Conservation (phyloP, 2,329 filamentous ascomycete genomes). For the Neophaeococcomyces mojaviensis region DNA sequence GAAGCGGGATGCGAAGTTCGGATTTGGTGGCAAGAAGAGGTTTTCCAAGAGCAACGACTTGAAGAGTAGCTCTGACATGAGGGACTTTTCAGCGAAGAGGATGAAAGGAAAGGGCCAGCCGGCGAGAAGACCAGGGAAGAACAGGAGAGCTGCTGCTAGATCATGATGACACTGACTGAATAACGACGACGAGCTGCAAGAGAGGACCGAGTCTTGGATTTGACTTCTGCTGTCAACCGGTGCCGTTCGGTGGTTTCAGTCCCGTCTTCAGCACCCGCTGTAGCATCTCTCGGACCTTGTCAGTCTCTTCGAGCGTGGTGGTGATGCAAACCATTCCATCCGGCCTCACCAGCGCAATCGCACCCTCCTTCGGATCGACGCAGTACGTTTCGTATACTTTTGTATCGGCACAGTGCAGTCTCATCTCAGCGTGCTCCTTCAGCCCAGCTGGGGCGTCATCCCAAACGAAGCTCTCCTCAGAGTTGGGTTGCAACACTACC, state of each 20-base stretch:
- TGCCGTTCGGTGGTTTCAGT: too few relatives aligned
- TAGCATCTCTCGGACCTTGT: too few relatives aligned
- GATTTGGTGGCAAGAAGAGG: constrained; percentile 92
- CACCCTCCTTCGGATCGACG: constrained; percentile 26
- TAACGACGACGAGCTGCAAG: too few relatives aligned
- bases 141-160: constrained; percentile 33
- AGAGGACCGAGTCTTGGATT: too few relatives aligned
- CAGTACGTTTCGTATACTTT: constrained; percentile 33
- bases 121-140: constrained; percentile 45
- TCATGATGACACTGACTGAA: constrained; percentile 4
- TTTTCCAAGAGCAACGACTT: constrained; percentile 87
- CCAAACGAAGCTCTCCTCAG: constrained; percentile 28
- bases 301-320: too few relatives aligned
- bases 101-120: constrained; percentile 58
- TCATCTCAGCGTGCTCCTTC: constrained; percentile 32
- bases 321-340: constrained; percentile 24
- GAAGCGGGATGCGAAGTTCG: constrained; percentile 92
- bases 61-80: constrained; percentile 69
- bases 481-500: constrained; percentile 29
- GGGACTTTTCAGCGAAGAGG: constrained; percentile 70
- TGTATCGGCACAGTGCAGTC: constrained; percentile 29
- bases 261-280: too few relatives aligned
- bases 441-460: constrained; percentile 26
- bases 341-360: constrained; percentile 30
- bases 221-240: too few relatives aligned